Evolutionary conservation across 768 basidiomycete genomes (phyloP), one percentile per base, ranked within the genome.

Genomic region (Phanerochaete carnosa): DNA sequence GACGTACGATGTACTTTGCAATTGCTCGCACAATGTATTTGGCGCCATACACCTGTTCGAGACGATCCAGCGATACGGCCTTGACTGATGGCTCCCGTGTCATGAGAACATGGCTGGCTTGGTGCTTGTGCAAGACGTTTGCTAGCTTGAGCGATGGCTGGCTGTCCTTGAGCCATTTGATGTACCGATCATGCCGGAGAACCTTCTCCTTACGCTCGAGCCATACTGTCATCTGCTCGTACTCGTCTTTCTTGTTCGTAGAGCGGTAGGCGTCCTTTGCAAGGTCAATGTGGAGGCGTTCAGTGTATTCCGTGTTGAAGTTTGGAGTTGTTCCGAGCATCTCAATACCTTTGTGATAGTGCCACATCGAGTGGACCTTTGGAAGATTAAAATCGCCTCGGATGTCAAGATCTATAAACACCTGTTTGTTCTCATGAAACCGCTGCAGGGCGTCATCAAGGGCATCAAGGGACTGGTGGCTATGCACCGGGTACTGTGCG

Each of bases 141-240:
- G 25, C n/a, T 8, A 23, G 7, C 8, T 46, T 23, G 25, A 46
- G 45, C 19, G 7, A 23, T 16, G 45, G 45, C 8, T 23, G 45
- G 19, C 45, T 23, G 6, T 16, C 45, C n/a, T 46, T 23, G 6
- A 46, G 19, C 45, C 39, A 62, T 2, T 57, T 3, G 28, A 76
- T 57, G 55, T 64, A 72, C 9, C 64, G 63, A 9, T 64, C 61
- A 62, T 66, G 69, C 1, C 39, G 65, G 29, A 65, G 43, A n/a
- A 76, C 58, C 57, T 75, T 73, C 63, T 78, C 75, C 45, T 63
- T 61, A 0, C 70, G 66, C 46, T 75, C 68, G 1, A 79, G 65
- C 75, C 75, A 77, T 1, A 52, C 15, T 6, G 74, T 74, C 79
- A 79, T 80, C 61, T 79, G 78, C 1, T 59, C 26, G 43, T 66